These are phyloP conservation scores for Pseudonitzschia multistriata DNA, from an alignment of 108 stramenopile genomes.

Conservation along the genomic window DNA sequence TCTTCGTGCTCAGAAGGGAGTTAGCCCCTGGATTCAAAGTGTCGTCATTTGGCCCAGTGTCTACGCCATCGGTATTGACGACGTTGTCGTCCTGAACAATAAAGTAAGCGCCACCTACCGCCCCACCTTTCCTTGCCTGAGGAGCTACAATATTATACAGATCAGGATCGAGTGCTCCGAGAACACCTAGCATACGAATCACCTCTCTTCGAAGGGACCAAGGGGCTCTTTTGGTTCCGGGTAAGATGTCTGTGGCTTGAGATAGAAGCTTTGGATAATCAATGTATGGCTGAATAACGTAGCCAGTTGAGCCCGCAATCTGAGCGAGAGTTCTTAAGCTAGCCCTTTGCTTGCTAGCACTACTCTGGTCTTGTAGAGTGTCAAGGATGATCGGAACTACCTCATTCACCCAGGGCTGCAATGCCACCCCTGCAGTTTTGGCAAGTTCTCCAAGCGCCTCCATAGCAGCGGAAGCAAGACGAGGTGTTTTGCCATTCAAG, in stretches of 20 bases:
- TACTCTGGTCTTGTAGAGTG: conserved; percentile 88
- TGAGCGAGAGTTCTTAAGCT: conserved; percentile 90
- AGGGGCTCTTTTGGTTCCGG: conserved; percentile 74
- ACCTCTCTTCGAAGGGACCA: conserved; percentile 92
- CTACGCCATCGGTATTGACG: not conserved
- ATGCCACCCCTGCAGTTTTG: conserved; percentile 63
- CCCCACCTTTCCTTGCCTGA: conserved; percentile 76
- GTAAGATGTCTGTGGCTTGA: conserved; percentile 75
- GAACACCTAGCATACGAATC: conserved; percentile 87
- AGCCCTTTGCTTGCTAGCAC: conserved; percentile 79
- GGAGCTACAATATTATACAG: conserved; percentile 55
- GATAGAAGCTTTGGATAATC: conserved; percentile 89
- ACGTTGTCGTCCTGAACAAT: conserved; percentile 33
- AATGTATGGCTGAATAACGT: conserved; percentile 90
- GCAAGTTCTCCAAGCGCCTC: conserved; percentile 94
- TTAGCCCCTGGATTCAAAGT: conserved; percentile 13
- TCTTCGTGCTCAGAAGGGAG: not conserved
- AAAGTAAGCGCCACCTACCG: conserved; percentile 80
- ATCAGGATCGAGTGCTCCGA: conserved; percentile 97
- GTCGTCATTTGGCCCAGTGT: conserved; percentile 1
- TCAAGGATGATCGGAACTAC: conserved; percentile 86
- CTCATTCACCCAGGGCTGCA: conserved; percentile 82
- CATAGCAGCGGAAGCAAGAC: conserved; percentile 80
- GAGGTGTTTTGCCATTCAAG: conserved; percentile 60
- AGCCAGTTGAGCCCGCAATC: conserved; percentile 88